phyloP scores from a whole-genome alignment of 1,284 basidiomycete species.

The Sphagnurus paluster region DNA sequence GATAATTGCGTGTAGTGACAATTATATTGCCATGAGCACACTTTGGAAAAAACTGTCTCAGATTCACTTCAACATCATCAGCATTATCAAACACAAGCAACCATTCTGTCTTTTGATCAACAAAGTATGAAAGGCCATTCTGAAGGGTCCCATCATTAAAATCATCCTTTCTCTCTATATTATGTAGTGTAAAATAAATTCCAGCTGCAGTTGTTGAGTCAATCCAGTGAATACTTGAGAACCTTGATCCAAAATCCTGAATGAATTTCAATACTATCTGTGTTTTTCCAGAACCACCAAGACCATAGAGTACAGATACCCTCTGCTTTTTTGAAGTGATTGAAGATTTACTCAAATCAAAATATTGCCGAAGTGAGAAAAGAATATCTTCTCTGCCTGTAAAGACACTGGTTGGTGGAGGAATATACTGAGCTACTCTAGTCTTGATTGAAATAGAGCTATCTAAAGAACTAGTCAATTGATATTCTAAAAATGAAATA shows the following conservation, averaged over 20 bases:
- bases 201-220: conserved; percentile 3
- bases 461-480: too few relatives aligned
- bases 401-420: conserved; percentile 1
- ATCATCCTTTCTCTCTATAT: background rate
- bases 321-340: background rate
- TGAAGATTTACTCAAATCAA: background rate
- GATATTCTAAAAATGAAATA: too few relatives aligned
- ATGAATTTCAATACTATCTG: conserved; percentile 5
- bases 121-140: conserved; percentile 1
- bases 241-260: conserved; percentile 3
- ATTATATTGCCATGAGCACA: conserved; percentile 13
- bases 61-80: conserved; percentile 4
- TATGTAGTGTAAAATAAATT: background rate
- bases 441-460: too few relatives aligned
- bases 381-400: conserved; percentile 2
- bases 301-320: conserved; percentile 1
- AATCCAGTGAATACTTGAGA: conserved; percentile 10
- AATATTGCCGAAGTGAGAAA: background rate
- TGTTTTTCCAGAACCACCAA: conserved; percentile 8
- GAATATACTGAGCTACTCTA: too few relatives aligned
- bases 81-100: conserved; percentile 13
- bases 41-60: conserved; percentile 2
- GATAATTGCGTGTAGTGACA: conserved; percentile 6
- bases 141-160: background rate
- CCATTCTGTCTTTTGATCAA: conserved; percentile 5